Evolutionary conservation across 2,329 filamentous ascomycete genomes (phyloP).

Genomic region (Metarhizium humberi): DNA sequence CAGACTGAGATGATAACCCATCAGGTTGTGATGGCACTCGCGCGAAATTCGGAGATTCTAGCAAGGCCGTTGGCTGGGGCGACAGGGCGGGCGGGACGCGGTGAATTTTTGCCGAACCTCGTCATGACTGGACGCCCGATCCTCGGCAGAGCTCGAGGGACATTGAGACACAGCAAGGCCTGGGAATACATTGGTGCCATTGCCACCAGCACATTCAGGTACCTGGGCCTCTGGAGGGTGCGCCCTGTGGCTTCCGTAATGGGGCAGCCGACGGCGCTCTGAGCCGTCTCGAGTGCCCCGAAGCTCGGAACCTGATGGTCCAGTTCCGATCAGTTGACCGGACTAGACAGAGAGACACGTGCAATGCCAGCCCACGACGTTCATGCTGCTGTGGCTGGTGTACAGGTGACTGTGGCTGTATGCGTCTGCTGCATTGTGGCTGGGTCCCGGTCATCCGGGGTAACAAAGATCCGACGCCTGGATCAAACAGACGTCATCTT

Average conservation of each 20-base stretch:
- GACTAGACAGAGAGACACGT: background rate
- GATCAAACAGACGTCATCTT: background rate
- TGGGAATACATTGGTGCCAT: too few relatives aligned
- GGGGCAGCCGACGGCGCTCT: too few relatives aligned
- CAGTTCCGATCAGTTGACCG: background rate
- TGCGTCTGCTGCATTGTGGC: background rate
- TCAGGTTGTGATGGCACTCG: background rate
- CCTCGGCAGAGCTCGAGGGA: background rate
- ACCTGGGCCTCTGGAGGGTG: background rate
- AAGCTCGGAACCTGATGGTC: too few relatives aligned
- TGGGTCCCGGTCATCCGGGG: background rate
- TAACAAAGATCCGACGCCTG: background rate
- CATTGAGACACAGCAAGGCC: background rate
- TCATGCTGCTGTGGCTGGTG: background rate
- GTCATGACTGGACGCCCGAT: background rate
- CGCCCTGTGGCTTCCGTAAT: background rate
- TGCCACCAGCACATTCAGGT: too few relatives aligned
- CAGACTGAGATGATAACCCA: background rate
- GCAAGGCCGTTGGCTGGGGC: constrained; percentile 1
- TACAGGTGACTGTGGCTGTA: background rate
- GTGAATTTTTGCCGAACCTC: background rate
- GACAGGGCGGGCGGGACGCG: background rate
- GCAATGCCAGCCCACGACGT: too few relatives aligned
- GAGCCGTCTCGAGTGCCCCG: too few relatives aligned
- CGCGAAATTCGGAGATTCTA: constrained; percentile 1